Base-by-base conservation (phyloP, 257 asterid genomes). In the Penstemon barbatus region DNA sequence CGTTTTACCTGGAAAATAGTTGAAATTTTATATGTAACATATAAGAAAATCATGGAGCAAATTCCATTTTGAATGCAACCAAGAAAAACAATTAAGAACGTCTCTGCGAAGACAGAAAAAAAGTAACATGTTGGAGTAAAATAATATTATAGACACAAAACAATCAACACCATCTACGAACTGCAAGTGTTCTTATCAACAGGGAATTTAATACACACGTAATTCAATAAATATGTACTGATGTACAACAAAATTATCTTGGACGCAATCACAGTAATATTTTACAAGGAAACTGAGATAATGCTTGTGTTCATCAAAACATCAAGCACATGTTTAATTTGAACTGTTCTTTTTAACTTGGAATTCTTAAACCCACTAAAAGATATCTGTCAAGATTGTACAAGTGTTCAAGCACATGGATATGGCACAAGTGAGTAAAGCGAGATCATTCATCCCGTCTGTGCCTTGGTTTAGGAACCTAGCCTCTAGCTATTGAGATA, bases 1-100 rank as follows among this genome's bases (percentile, higher is more conserved):
- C 87, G 91, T 69, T 78, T 85, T 70, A 93, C 97, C 99, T 93
- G 72, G 61, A 71, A 74, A 60, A 61, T 53, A 33, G 66, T 39
- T 44, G 3, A 41, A 60, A 70, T 11, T 39, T 61, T 40, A 15
- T 11, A 54, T 25, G 18, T 7, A 41, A 45, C 37, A 44, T 10
- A 36, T 50, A 57, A 11, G 3, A 13, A 53, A 13, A 44, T 7
- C 41, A 44, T 4, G 33, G 4, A 7, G 7, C 7, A 19, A 45
- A 44, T 55, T 48, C 65, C 8, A 3, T 37, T 11, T 44, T 12
- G 12, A 38, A 38, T 10, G 12, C 40, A 11, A 13, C 36, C 36
- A 59, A 59, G 48, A 18, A 12, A 1, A 7, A 44, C 40, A 38
- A 33, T 39, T 12, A 11, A 5, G 4, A 37, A 25, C 38, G 18